Percentiles rank a stretch among this genome's conserved stretches.
phyloP scores from a whole-genome alignment of 192 early-diverging fungal genomes.

The Backusella sp. region DNA sequence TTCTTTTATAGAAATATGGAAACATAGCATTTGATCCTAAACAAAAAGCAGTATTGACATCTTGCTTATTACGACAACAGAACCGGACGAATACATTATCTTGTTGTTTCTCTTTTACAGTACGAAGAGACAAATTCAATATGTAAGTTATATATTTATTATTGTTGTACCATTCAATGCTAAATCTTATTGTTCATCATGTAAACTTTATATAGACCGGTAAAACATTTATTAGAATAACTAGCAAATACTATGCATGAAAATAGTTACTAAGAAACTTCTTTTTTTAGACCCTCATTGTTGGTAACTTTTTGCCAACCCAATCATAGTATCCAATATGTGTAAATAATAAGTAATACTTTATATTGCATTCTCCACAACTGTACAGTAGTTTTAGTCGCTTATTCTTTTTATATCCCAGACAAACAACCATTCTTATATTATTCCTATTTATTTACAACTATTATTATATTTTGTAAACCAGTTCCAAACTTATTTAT shows the following conservation, averaged over 20 bases:
- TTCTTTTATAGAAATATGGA: conserved; percentile 74
- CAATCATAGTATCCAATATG: background rate
- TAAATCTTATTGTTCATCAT: background rate
- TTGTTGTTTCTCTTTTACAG: conserved; percentile 96
- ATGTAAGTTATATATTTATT: conserved; percentile 42
- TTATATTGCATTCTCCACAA: background rate
- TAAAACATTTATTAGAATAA: background rate
- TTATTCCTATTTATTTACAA: background rate
- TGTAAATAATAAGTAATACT: background rate
- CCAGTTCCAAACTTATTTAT: background rate
- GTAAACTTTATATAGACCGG: conserved; percentile 7
- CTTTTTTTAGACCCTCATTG: conserved; percentile 4
- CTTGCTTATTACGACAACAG: conserved; percentile 75
- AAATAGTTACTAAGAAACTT: background rate
- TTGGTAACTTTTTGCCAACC: conserved; percentile 7
- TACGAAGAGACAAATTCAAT: conserved; percentile 91
- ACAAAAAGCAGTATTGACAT: conserved; percentile 95
- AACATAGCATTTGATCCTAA: conserved; percentile 96
- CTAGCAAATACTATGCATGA: background rate
- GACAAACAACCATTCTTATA: background rate
- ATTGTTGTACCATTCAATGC: background rate
- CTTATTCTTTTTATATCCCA: background rate
- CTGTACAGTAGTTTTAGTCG: background rate
- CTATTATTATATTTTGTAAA: background rate
- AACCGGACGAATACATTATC: conserved; percentile 50